Percentiles rank a stretch among this genome's conserved stretches.
These are phyloP conservation scores for Fremontodendron californicum DNA, from an alignment of 345 rosid species.

Conservation along the genomic window DNA sequence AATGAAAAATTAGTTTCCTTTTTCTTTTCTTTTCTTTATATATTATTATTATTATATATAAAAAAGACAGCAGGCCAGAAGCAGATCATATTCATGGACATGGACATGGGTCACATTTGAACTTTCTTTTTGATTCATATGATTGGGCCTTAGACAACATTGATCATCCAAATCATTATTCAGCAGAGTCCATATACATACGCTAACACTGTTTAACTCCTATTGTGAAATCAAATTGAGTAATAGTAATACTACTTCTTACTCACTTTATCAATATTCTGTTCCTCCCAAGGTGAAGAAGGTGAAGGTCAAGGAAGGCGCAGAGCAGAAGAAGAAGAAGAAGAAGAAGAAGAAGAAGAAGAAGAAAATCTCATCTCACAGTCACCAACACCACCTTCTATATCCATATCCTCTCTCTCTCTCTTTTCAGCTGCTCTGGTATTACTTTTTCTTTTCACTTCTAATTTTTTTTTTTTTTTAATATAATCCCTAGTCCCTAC, in stretches of 20 bases:
- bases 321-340: neutral
- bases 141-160: neutral
- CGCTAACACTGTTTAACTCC: neutral
- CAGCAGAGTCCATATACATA: neutral
- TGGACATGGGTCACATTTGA: too few species aligned
- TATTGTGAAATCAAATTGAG: neutral
- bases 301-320: neutral
- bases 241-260: too few species aligned
- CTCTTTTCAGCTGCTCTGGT: neutral
- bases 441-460: neutral
- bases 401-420: neutral
- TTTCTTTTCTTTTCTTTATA: too few species aligned
- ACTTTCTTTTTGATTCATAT: neutral
- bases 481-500: neutral
- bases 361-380: neutral
- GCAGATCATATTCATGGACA: too few species aligned
- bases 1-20: too few species aligned
- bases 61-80: too few species aligned
- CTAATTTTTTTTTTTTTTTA: neutral
- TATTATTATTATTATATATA: too few species aligned
- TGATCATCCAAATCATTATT: neutral
- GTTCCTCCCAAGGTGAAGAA: too few species aligned
- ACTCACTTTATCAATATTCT: too few species aligned
- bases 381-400: neutral
- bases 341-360: neutral